Conservation (phyloP, 2,329 filamentous ascomycete species). For the Incumbomyces delicatus region DNA sequence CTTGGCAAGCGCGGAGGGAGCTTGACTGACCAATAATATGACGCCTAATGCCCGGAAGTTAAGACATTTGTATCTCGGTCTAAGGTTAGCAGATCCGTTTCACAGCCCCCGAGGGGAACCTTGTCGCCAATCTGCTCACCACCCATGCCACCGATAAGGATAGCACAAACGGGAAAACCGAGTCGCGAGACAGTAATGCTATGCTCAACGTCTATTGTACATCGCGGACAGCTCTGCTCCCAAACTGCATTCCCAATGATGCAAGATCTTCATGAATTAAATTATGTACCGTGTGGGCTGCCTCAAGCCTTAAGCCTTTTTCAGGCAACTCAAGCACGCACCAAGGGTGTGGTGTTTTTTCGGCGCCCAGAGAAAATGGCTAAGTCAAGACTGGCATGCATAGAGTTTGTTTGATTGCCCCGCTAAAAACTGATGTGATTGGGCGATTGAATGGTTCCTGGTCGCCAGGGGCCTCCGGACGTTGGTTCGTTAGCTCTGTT, state of each 20-base stretch:
- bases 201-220: neutral
- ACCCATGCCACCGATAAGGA: neutral
- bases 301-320: neutral
- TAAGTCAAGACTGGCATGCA: neutral
- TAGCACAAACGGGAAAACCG: neutral
- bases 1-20: neutral
- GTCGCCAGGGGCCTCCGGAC: neutral
- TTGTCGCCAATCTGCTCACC: neutral
- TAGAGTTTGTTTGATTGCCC: neutral
- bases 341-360: too few species aligned
- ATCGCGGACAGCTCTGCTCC: neutral
- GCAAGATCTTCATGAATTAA: neutral
- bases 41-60: neutral
- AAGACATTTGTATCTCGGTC: slow-evolving; percentile 5
- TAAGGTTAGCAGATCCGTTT: neutral
- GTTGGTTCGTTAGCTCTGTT: neutral
- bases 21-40: neutral
- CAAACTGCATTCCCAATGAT: neutral
- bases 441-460: neutral
- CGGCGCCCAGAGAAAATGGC: too few species aligned
- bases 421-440: neutral
- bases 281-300: too few species aligned
- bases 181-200: neutral
- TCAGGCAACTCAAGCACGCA: too few species aligned
- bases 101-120: neutral